Evolutionary conservation across 1,139 yeast genomes (phyloP).

Genomic region (Suhomyces atakaporum): DNA sequence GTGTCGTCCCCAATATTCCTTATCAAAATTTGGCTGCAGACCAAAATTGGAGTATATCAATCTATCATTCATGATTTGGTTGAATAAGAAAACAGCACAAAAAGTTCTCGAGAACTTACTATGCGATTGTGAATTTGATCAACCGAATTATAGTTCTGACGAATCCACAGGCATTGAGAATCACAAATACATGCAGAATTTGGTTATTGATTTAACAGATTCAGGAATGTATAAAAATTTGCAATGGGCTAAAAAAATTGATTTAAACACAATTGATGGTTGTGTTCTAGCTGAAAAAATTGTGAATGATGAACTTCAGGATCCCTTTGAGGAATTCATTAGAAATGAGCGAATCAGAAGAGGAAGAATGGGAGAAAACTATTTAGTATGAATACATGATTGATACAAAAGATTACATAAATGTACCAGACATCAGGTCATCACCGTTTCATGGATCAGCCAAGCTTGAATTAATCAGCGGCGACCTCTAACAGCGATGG

Average conservation of each 20-base stretch:
- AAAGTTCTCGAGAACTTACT: constrained; percentile 25
- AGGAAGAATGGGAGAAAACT: constrained; percentile 50
- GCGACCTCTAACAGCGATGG: constrained; percentile 39
- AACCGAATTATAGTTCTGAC: constrained; percentile 1
- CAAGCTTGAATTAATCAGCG: constrained; percentile 20
- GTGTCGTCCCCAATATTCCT: constrained; percentile 1
- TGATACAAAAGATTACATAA: neutral
- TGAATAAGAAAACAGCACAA: constrained; percentile 44
- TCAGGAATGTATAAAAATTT: constrained; percentile 62
- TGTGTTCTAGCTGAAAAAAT: constrained; percentile 34
- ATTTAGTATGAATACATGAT: constrained; percentile 20
- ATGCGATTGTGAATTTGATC: constrained; percentile 7
- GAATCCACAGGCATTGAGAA: neutral
- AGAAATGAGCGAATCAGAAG: constrained; percentile 41
- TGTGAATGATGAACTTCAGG: constrained; percentile 33
- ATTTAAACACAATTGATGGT: constrained; percentile 33
- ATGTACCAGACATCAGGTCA: constrained; percentile 41
- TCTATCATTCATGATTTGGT: constrained; percentile 54
- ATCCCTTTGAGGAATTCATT: constrained; percentile 31
- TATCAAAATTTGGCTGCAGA: neutral
- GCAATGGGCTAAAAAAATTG: constrained; percentile 53
- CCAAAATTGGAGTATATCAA: constrained; percentile 32
- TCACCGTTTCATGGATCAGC: constrained; percentile 47
- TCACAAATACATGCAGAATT: constrained; percentile 22
- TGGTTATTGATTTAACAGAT: constrained; percentile 48